Evolutionary conservation across 257 asterid species (phyloP).

Genomic region (Perilla frutescens): DNA sequence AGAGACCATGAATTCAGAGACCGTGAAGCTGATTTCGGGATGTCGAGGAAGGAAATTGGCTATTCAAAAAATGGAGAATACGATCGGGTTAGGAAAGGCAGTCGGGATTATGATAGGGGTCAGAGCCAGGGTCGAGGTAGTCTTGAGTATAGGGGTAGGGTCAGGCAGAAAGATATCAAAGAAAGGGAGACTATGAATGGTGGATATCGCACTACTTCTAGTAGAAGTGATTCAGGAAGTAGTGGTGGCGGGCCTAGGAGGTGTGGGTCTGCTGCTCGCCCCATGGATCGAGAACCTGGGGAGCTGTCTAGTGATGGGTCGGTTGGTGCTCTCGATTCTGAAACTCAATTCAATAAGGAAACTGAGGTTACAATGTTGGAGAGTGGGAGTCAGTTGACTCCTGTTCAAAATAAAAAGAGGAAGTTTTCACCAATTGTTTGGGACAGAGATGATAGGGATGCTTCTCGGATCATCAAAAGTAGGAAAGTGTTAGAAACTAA

Average conservation of each 20-base stretch:
- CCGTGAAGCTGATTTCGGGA: conserved; percentile 59
- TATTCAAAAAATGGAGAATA: conserved; percentile 56
- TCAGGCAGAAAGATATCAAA: conserved; percentile 60
- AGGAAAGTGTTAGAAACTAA: conserved; percentile 38
- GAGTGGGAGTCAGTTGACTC: conserved; percentile 46
- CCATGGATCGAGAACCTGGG: conserved; percentile 83
- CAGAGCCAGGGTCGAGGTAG: conserved; percentile 40
- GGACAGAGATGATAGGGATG: conserved; percentile 76
- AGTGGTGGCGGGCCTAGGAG: conserved; percentile 49
- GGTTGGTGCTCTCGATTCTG: conserved; percentile 64
- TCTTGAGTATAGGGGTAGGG: conserved; percentile 49
- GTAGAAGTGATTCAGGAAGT: conserved; percentile 60
- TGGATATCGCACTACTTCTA: conserved; percentile 48
- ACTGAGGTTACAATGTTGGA: conserved; percentile 44
- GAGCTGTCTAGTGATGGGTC: conserved; percentile 89
- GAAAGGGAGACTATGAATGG: conserved; percentile 60
- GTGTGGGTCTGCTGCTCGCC: conserved; percentile 32
- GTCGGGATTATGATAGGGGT: conserved; percentile 48
- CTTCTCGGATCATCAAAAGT: conserved; percentile 41
- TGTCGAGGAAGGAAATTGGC: conserved; percentile 52
- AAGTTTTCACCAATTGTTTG: conserved; percentile 89
- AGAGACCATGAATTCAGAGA: conserved; percentile 67
- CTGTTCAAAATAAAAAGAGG: conserved; percentile 55
- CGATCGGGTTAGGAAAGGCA: conserved; percentile 51
- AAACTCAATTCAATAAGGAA: conserved; percentile 39